Evolutionary conservation across 1,139 yeast genomes (phyloP), one percentile per base, ranked within the genome.

Genomic region (Candida dubliniensis): DNA sequence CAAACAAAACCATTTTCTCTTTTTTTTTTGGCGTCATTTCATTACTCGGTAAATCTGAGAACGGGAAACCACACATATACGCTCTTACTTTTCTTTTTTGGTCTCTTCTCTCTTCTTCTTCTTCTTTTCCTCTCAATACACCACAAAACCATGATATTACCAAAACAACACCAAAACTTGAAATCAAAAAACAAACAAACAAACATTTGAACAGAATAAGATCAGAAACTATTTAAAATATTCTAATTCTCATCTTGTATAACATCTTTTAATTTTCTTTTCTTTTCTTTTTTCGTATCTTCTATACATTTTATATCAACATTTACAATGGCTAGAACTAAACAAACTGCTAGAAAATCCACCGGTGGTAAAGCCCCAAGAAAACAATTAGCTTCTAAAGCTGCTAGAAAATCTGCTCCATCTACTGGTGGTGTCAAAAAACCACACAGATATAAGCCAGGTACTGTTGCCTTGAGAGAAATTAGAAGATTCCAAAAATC

Each of bases 361-460:
- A 89, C 96, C 67, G 96, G 96, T 85, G 98, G 98, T 79, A 91
- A 91, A 76, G 97, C 97, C 56, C 98, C 98, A 82, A 88, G 98
- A 86, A 91, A 91, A 81, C 96, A 90, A 79, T 83, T 91, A 68
- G 97, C 98, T 65, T 90, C 97, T 60, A 91, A 91, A 87, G 97
- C 96, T 64, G 97, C 98, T 61, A 87, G 98, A 84, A 91, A 91
- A 78, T 90, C 98, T 47, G 97, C 97, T 50, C 93, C 95, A 79
- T 80, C 96, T 56, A 84, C 96, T 57, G 97, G 97, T 72, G 98
- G 97, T 84, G 97, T 91, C 71, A 91, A 91, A 91, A 91, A 91
- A 82, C 97, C 97, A 60, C 98, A 91, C 89, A 89, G 98, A 87
- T 91, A 90, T 81, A 91, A 90, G 93, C 98, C 98, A 74, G 98